phyloP scores from a whole-genome alignment of 805 yeast species.

The Starmerella floricola region DNA sequence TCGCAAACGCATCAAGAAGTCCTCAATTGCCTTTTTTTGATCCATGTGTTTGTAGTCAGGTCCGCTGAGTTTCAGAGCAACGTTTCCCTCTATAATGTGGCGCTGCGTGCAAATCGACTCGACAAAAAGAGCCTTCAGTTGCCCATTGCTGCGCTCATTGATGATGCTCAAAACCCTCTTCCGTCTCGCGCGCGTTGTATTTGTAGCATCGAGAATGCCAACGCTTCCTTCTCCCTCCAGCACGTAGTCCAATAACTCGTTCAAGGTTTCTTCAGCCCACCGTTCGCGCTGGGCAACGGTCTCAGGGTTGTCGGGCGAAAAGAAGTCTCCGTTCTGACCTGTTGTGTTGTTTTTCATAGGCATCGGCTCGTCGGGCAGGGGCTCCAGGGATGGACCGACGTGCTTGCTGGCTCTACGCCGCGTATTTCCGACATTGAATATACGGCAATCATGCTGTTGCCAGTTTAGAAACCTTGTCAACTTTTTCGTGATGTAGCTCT shows the following conservation, averaged over 20 bases:
- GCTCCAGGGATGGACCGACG: slow-evolving; percentile 58
- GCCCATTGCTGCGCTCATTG: slow-evolving; percentile 31
- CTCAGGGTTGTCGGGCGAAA: slow-evolving; percentile 62
- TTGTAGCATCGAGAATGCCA: slow-evolving; percentile 90
- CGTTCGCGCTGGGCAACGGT: slow-evolving; percentile 63
- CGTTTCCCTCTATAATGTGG: slow-evolving; percentile 66
- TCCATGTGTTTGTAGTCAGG: slow-evolving; percentile 88
- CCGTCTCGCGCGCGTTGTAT: slow-evolving; percentile 66
- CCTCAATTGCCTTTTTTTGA: slow-evolving; percentile 62
- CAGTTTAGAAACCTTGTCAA: slow-evolving; percentile 82
- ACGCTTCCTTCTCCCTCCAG: slow-evolving; percentile 75
- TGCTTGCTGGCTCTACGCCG: slow-evolving; percentile 55
- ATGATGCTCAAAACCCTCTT: slow-evolving; percentile 39
- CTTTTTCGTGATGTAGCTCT: slow-evolving; percentile 85
- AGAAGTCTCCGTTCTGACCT: slow-evolving; percentile 68
- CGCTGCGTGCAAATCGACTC: slow-evolving; percentile 83
- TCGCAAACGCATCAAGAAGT: slow-evolving; percentile 64
- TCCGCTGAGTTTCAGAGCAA: slow-evolving; percentile 74
- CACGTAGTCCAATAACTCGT: slow-evolving; percentile 68
- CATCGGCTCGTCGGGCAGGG: slow-evolving; percentile 29
- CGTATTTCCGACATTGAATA: slow-evolving; percentile 92
- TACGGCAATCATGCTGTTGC: slow-evolving; percentile 81
- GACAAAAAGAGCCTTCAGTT: slow-evolving; percentile 63
- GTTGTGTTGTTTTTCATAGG: slow-evolving; percentile 6
- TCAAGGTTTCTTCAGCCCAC: slow-evolving; percentile 94